Base-by-base conservation (phyloP, 805 yeast species). In the Pichia phayaonensis region DNA sequence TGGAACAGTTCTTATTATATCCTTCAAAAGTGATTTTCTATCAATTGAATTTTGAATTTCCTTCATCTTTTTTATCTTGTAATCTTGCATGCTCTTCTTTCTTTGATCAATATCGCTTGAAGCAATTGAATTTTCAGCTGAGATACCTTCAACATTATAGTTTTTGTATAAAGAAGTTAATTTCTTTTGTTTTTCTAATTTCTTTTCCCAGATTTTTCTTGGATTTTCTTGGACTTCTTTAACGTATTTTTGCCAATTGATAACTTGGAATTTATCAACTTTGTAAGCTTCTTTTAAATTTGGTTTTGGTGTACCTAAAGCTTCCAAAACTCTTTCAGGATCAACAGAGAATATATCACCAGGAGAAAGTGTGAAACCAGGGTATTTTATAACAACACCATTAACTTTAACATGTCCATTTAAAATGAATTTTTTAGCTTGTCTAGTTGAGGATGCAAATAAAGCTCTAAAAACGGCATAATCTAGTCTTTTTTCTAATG, bases 391-490 rank as follows among this genome's bases (percentile, higher is more conserved):
- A 16, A 72, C 74, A 36, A 84, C 77, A 11, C 96, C 97, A 63
- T 92, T 94, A 40, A 92, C 98, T 55, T 74, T 72, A 13, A 92
- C 98, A 56, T 83, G 73, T 1, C 96, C 95, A 44, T 81, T 81
- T 16, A 86, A 67, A 53, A 94, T 83, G 61, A 86, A 89, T 63
- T 86, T 90, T 59, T 97, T 80, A 2, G 99, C 96, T 69, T 92
- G 98, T 73, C 97, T 83, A 4, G 89, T 80, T 8, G 96, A 86
- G 6, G 95, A 80, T 6, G 98, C 96, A 72, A 92, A 90, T 86
- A 92, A 76, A 20, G 97, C 75, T 68, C 99, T 82, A 72, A 88
- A 94, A 12, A 92, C 61, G 2, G 97, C 97, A 63, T 85, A 79
- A 66, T 92, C 99, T 31, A 92, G 74, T 64, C 99, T 76, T 62